A percentile compares a stretch with the other conserved stretches of the same genome.
Conservation (phyloP, 2,329 filamentous ascomycete genomes). For the Aspergillus ibericus region DNA sequence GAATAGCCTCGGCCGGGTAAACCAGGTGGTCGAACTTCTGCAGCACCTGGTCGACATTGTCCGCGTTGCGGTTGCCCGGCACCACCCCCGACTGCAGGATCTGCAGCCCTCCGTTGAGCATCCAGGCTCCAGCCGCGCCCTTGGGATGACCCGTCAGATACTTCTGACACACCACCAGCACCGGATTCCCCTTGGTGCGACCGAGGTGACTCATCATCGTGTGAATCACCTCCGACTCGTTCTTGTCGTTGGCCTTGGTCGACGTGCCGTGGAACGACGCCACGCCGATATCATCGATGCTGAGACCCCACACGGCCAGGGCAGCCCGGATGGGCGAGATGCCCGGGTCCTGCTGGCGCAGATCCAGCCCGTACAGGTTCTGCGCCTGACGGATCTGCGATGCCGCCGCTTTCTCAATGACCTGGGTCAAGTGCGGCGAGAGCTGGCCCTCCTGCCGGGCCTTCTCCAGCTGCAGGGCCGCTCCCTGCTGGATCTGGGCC, state of each 20-base stretch:
- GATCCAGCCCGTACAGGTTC: background rate
- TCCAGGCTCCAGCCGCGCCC: conserved; percentile 96
- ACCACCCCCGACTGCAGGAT: conserved; percentile 88
- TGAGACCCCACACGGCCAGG: conserved; percentile 5
- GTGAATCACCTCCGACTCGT: conserved; percentile 92
- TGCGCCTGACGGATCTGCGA: background rate
- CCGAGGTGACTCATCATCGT: conserved; percentile 89
- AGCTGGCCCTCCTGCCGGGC: background rate
- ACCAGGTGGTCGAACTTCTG: conserved; percentile 78
- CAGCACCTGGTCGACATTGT: conserved; percentile 91
- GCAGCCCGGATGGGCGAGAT: conserved; percentile 3
- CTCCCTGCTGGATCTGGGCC: background rate
- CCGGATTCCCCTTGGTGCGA: conserved; percentile 86
- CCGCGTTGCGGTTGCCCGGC: conserved; percentile 91
- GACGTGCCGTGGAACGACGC: conserved; percentile 97
- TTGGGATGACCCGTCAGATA: conserved; percentile 96
- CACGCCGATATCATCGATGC: conserved; percentile 77
- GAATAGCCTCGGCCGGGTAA: background rate
- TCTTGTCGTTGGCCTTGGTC: conserved; percentile 97
- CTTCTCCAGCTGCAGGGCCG: background rate
- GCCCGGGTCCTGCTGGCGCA: background rate
- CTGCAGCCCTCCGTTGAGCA: conserved; percentile 95
- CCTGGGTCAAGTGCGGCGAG: background rate
- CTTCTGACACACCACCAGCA: conserved; percentile 96
- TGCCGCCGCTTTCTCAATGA: background rate